Evolutionary conservation across 345 rosid genomes (phyloP), one percentile per base, ranked within the genome.

Genomic region (Acer campestre): DNA sequence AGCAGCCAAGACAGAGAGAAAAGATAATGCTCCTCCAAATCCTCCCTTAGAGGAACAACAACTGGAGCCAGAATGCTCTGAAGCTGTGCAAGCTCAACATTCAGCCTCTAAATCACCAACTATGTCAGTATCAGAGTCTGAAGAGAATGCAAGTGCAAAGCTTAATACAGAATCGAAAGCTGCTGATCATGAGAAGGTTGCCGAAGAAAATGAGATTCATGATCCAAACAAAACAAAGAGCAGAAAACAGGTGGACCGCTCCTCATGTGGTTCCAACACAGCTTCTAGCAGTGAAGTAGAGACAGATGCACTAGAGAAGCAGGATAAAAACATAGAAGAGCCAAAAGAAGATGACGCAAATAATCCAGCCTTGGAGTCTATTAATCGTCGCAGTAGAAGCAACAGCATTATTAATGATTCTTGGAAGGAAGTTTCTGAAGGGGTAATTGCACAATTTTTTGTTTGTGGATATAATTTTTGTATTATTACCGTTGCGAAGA

Each of bases 241-340:
- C 76, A 86, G 90, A 79, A 95, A 93, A 68, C 98, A 82, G 79
- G 89, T 89, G 71, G 93, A 93, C 61, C 89, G 97, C n/a, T 95
- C 99, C 81, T 95, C 99, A 0, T 91, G 99, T 80, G 98, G 94
- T 61, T 95, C 99, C 63, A 93, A 95, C 84, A 90, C 98, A 42
- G 77, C 95, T 12, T 93, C 97, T 20, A 89, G 96, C 85, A 90
- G 96, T 80, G 99, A 95, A 74, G 82, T 89, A 5, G 99, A 95
- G 82, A 90, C 89, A 0, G 89, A 93, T 77, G 90, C 87, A 61
- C 81, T 88, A 74, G 89, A 87, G 82, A 92, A 89, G 74, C 81
- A 84, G 51, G 91, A 89, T 67, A 83, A 87, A 62, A 89, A 58
- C 70, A 77, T 78, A 65, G 92, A 82, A 74, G 89, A 86, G 59